phyloP scores from a whole-genome alignment of 495 filamentous ascomycete species.

The Penicillium arizonense region DNA sequence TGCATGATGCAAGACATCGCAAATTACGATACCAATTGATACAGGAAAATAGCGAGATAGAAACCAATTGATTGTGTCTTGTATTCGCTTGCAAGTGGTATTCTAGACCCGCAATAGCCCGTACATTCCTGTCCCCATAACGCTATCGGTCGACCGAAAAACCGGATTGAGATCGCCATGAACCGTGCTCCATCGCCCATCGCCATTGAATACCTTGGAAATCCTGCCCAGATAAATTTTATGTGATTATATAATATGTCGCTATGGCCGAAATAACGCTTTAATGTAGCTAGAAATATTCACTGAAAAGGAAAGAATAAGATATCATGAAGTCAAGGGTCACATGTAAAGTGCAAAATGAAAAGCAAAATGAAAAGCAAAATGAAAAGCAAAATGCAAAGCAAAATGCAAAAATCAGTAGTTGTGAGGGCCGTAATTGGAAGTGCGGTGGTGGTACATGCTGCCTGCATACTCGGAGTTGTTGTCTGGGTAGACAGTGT shows the following conservation, averaged over 20 bases:
- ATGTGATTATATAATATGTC: slow-evolving; percentile 2
- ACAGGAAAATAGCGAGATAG: neutral
- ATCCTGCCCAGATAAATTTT: neutral
- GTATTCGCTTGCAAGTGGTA: neutral
- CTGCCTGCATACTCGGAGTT: slow-evolving; percentile 59
- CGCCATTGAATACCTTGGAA: too few relatives aligned
- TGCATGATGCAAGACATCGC: neutral
- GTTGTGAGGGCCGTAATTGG: slow-evolving; percentile 33
- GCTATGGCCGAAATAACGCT: neutral
- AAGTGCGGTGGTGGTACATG: slow-evolving; percentile 53
- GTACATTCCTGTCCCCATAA: neutral
- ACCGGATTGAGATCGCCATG: neutral
- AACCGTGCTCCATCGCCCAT: neutral
- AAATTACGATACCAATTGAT: neutral
- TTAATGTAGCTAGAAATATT: neutral
- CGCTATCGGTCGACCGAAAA: neutral
- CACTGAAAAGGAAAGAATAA: slow-evolving; percentile 6
- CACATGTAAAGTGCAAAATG: slow-evolving; percentile 18
- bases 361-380: neutral
- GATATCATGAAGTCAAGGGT: slow-evolving; percentile 17
- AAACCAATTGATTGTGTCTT: neutral
- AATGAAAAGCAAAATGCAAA: neutral
- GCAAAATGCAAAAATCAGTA: slow-evolving; percentile 18
- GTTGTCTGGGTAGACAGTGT: slow-evolving; percentile 71
- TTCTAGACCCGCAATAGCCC: neutral